Percentiles rank a stretch among this genome's conserved stretches.
These are phyloP conservation scores for Hura crepitans DNA, from an alignment of 441 rosid species.

Conservation along the genomic window DNA sequence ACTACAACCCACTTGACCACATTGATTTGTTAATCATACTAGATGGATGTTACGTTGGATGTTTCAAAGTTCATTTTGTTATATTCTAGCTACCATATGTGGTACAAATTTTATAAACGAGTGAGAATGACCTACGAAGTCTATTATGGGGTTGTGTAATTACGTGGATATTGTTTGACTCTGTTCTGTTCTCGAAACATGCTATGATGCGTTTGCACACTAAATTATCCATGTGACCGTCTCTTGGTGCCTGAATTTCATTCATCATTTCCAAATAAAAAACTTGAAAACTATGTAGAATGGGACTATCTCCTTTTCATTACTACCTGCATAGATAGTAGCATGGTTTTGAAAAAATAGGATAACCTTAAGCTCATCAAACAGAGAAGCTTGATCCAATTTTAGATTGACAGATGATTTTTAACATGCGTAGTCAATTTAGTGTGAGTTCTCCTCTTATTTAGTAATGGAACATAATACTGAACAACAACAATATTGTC, in stretches of 20 bases:
- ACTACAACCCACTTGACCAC: background rate
- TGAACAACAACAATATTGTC: background rate
- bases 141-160: background rate
- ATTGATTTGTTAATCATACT: background rate
- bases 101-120: background rate
- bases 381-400: background rate
- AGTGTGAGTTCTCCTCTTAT: background rate
- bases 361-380: background rate
- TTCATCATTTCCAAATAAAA: background rate
- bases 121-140: background rate
- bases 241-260: background rate
- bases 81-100: too few species aligned
- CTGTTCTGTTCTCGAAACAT: background rate
- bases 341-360: constrained; percentile 5
- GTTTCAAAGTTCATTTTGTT: background rate
- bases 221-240: background rate
- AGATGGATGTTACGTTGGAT: background rate
- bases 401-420: constrained; percentile 1
- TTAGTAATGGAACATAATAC: background rate
- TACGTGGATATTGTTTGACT: background rate
- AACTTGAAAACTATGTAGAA: background rate
- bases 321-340: background rate
- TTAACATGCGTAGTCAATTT: background rate
- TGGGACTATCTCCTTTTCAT: background rate
- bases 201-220: background rate